phyloP scores from a whole-genome alignment of 352 stramenopile species.

The Phytophthora multivora region DNA sequence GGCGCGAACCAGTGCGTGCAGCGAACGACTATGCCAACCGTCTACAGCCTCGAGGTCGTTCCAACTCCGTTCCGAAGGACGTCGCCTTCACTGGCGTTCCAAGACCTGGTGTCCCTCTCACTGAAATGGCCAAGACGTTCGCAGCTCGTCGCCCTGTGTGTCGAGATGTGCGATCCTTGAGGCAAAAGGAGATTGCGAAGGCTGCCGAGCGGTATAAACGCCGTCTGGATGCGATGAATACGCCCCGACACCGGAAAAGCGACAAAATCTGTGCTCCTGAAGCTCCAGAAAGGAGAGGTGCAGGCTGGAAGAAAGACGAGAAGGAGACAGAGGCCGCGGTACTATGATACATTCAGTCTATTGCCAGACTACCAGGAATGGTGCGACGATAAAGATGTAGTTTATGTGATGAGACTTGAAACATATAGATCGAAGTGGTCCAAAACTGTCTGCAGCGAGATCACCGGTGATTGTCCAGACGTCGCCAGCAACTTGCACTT shows the following conservation, averaged over 20 bases:
- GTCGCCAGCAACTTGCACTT: conserved; percentile 8
- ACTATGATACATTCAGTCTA: no score
- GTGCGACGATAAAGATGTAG: no score
- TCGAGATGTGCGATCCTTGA: conserved; percentile 53
- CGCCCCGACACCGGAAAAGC: neutral
- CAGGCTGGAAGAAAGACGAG: neutral
- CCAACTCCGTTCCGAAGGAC: conserved; percentile 27
- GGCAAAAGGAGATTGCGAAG: conserved; percentile 46
- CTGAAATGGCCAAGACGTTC: conserved; percentile 48
- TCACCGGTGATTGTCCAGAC: conserved; percentile 1
- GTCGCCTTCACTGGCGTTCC: conserved; percentile 40
- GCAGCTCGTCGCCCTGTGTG: conserved; percentile 41
- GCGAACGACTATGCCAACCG: neutral
- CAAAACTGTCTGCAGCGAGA: conserved; percentile 4
- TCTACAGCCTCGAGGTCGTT: neutral
- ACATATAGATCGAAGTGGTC: conserved; percentile 10
- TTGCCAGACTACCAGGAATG: neutral
- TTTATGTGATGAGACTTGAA: neutral
- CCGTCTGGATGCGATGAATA: conserved; percentile 28
- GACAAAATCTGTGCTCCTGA: neutral
- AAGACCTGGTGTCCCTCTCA: conserved; percentile 52
- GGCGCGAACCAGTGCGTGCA: conserved; percentile 47
- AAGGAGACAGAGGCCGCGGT: conserved; percentile 28
- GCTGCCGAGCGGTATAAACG: conserved; percentile 50
- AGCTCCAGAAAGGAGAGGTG: neutral